Evolutionary conservation across 2,329 filamentous ascomycete genomes (phyloP).

Genomic region (Penicillium crustosum): DNA sequence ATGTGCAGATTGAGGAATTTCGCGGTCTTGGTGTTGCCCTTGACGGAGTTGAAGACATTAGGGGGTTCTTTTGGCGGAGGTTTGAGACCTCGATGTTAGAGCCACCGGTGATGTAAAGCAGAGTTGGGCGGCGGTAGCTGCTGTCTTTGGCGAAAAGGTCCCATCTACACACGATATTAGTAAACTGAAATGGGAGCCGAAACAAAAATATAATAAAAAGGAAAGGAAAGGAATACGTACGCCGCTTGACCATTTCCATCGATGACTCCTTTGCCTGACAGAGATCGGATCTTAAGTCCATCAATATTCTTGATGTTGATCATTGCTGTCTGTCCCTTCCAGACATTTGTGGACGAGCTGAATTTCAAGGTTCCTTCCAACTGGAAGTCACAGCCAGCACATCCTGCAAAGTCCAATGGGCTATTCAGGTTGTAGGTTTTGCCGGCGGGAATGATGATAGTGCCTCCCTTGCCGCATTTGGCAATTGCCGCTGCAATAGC

Average conservation of each 20-base stretch:
- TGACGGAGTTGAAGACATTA: slow-evolving; percentile 47
- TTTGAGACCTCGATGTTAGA: slow-evolving; percentile 42
- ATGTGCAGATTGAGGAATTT: slow-evolving; percentile 42
- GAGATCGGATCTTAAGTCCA: slow-evolving; percentile 42
- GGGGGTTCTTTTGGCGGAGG: slow-evolving; percentile 46
- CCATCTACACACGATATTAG: slow-evolving; percentile 22
- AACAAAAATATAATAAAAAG: too few relatives aligned
- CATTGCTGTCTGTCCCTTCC: slow-evolving; percentile 44
- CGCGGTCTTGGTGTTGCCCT: slow-evolving; percentile 38
- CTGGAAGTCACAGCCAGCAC: slow-evolving; percentile 48
- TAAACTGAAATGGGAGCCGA: neutral
- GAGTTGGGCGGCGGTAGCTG: slow-evolving; percentile 43
- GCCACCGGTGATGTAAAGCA: slow-evolving; percentile 44
- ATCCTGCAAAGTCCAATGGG: slow-evolving; percentile 45
- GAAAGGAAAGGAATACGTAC: slow-evolving; percentile 11
- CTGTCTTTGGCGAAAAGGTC: slow-evolving; percentile 44
- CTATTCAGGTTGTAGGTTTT: slow-evolving; percentile 47
- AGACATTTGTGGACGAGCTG: slow-evolving; percentile 42
- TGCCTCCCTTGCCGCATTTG: slow-evolving; percentile 46
- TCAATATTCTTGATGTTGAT: slow-evolving; percentile 42
- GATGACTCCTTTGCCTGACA: slow-evolving; percentile 45
- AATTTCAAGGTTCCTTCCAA: slow-evolving; percentile 48
- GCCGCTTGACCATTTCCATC: slow-evolving; percentile 51
- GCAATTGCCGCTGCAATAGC: slow-evolving; percentile 46
- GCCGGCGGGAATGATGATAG: slow-evolving; percentile 45